Evolutionary conservation across 305 asterid species (phyloP).

Genomic region (Fraxinus sp.): DNA sequence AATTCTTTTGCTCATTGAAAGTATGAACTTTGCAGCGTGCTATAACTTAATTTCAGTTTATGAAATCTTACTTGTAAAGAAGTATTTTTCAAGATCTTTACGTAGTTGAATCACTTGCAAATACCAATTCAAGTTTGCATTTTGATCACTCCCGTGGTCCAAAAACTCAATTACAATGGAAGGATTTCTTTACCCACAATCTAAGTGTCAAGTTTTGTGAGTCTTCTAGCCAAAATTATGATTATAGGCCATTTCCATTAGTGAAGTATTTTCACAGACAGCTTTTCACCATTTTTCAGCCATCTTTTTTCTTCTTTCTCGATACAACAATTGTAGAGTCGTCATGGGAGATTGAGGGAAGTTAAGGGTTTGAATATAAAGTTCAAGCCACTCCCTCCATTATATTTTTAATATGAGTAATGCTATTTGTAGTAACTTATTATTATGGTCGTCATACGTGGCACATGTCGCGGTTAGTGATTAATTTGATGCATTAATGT

Average conservation of each 20-base stretch:
- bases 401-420: too few species aligned
- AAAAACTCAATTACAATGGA: background rate
- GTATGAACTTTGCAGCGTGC: background rate
- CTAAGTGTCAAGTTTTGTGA: background rate
- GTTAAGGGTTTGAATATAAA: background rate
- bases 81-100: background rate
- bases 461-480: too few species aligned
- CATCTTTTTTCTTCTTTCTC: background rate
- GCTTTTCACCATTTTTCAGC: background rate
- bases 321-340: background rate
- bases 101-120: background rate
- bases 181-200: background rate
- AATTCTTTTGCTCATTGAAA: background rate
- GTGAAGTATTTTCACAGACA: background rate
- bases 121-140: background rate
- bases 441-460: too few species aligned
- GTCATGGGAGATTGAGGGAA: background rate
- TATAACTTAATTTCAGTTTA: background rate
- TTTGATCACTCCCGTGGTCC: background rate
- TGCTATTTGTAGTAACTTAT: too few species aligned
- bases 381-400: background rate
- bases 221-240: background rate
- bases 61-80: background rate
- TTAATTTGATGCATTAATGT: too few species aligned
- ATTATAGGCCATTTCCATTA: background rate